phyloP scores from a whole-genome alignment of 768 basidiomycete species.

The Leccinum incarnatum region DNA sequence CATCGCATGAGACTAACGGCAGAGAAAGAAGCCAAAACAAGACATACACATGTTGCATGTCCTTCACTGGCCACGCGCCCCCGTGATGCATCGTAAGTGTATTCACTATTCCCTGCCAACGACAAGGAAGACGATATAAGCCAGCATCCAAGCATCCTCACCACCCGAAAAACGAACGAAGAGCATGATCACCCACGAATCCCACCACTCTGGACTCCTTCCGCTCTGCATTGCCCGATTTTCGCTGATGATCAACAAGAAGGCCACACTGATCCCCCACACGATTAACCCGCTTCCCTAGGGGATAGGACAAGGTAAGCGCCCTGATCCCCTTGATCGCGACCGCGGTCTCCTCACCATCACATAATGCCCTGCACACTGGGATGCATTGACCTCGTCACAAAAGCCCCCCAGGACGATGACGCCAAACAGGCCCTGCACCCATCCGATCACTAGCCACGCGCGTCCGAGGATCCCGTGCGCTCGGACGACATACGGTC shows the following conservation, averaged over 20 bases:
- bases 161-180: slow-evolving; percentile 41
- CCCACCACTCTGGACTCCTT: slow-evolving; percentile 79
- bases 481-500: slow-evolving; percentile 64
- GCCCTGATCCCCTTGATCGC: slow-evolving; percentile 7
- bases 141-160: neutral
- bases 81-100: slow-evolving; percentile 93
- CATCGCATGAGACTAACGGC: slow-evolving; percentile 2
- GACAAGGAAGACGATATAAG: neutral
- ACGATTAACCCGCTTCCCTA: slow-evolving; percentile 86
- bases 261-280: slow-evolving; percentile 77
- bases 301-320: neutral
- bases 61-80: slow-evolving; percentile 79
- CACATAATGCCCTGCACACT: slow-evolving; percentile 87
- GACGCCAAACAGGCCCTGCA: slow-evolving; percentile 87
- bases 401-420: slow-evolving; percentile 77
- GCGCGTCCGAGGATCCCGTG: slow-evolving; percentile 79
- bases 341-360: slow-evolving; percentile 43
- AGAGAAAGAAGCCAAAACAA: neutral
- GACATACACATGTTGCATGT: slow-evolving; percentile 90
- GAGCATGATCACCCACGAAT: slow-evolving; percentile 62
- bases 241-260: slow-evolving; percentile 75
- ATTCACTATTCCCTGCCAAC: slow-evolving; percentile 53
- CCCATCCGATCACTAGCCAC: slow-evolving; percentile 86
- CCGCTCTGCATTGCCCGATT: slow-evolving; percentile 69
- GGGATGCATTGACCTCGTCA: slow-evolving; percentile 61